These are phyloP conservation scores for Clarkia xantiana DNA, from an alignment of 345 rosid genomes.

Conservation along the genomic window DNA sequence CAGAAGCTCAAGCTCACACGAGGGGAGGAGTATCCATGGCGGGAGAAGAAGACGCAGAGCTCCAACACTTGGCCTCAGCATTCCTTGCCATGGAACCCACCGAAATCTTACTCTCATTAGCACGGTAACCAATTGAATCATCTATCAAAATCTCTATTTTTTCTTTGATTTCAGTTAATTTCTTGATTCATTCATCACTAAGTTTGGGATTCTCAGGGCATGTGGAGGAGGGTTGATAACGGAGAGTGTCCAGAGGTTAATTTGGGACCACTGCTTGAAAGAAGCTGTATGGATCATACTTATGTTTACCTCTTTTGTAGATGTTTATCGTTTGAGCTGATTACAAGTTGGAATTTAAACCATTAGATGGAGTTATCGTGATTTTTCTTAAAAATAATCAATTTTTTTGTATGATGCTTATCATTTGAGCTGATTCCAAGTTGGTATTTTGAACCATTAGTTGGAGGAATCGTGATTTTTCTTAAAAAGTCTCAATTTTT, in stretches of 20 bases:
- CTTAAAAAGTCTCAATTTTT: too few relatives aligned
- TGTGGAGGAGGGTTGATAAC: constrained; percentile 53
- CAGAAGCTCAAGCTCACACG: too few relatives aligned
- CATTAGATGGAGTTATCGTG: too few relatives aligned
- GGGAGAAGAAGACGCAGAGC: constrained; percentile 1
- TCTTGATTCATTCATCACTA: background rate
- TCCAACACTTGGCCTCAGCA: constrained; percentile 37
- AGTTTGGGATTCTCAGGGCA: constrained; percentile 16
- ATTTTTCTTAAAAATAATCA: too few relatives aligned
- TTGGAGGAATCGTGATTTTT: too few relatives aligned
- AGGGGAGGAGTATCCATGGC: background rate
- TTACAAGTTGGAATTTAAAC: background rate
- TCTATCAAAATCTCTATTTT: too few relatives aligned
- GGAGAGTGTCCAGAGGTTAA: constrained; percentile 42
- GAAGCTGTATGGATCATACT: constrained; percentile 26
- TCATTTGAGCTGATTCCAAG: too few relatives aligned
- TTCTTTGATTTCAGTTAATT: background rate
- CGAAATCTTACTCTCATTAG: constrained; percentile 28
- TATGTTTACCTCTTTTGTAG: background rate
- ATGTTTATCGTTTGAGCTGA: background rate
- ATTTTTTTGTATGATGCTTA: too few relatives aligned
- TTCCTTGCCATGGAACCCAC: constrained; percentile 67
- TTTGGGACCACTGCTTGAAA: constrained; percentile 49
- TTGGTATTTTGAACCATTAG: background rate
- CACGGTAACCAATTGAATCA: constrained; percentile 28